Evolutionary conservation across 2,329 filamentous ascomycete species (phyloP), one percentile per base, ranked within the genome.

Genomic region (Fusarium albosuccineum): DNA sequence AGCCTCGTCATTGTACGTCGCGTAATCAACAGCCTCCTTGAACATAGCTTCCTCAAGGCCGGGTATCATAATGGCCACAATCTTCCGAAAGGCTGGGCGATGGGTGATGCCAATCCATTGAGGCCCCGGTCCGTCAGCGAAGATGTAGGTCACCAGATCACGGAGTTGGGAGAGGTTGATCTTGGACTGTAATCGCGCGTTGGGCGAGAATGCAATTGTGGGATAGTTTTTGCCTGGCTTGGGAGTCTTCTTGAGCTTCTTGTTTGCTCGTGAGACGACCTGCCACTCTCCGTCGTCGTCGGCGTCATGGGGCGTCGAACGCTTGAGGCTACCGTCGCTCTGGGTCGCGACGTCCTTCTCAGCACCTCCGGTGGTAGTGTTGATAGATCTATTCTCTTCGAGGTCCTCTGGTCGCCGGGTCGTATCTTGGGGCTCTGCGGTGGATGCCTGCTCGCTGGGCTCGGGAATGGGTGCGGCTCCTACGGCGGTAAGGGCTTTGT

Each of bases 21-120:
- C 75, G 49, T 84, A 85, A 66, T 88, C 80, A 37, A 85, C 82
- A 37, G 79, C 75, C 11, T 87, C 85, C 76, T 91, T 88, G 80
- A 98, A 97, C 92, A 98, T 96, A 65, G 89, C 91, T 73, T 93
- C 87, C 75, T 98, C 95, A 26, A 99, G 81, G 0, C 96, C 96
- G 10, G 96, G 96, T 10, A 97, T 89, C 92, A 97, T 95, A 68
- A 99, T 82, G 40, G 92, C 87, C 30, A 98, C 94, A 30, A 97
- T 91, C 80, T 96, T 97, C 66, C 88, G 82, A 71, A 92, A 89
- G 60, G 89, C 83, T 6, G 87, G 85, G 45, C 89, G 84, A 72
- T 91, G 85, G 61, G 82, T 82, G 49, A 91, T 84, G 44, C 85
- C 83, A 44, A 91, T 83, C 87, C 89, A 92, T 70, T 89, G 86